These are phyloP conservation scores for Poa pratensis DNA, from an alignment of 176 grass and related monocot genomes.

Conservation along the genomic window DNA sequence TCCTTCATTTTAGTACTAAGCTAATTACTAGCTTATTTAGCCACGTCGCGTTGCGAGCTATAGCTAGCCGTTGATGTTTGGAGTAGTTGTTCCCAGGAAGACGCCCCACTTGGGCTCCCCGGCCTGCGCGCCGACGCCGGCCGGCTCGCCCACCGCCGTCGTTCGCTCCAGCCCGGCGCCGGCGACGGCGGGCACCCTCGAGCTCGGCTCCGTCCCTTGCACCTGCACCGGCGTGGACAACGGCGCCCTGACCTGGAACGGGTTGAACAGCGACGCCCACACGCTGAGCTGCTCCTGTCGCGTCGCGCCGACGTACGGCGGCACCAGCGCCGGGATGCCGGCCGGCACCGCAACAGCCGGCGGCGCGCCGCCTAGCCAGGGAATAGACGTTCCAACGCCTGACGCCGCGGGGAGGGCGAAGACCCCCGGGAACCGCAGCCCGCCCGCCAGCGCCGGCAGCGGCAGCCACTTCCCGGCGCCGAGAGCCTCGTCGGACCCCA, in stretches of 20 bases:
- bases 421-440: constrained; percentile 42
- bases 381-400: constrained; percentile 8
- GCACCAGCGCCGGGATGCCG: constrained; percentile 38
- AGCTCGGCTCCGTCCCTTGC: not conserved
- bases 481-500: not conserved
- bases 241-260: constrained; percentile 39
- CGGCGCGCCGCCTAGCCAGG: constrained; percentile 37
- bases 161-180: constrained; percentile 32
- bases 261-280: constrained; percentile 67
- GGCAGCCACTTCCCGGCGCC: constrained; percentile 47
- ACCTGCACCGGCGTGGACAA: not conserved
- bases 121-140: constrained; percentile 8
- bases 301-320: constrained; percentile 48
- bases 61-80: constrained; percentile 16
- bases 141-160: constrained; percentile 37
- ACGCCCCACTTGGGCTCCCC: constrained; percentile 54
- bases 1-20: too few relatives aligned
- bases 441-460: constrained; percentile 37
- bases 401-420: constrained; percentile 1
- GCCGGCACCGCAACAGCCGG: constrained; percentile 11
- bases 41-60: not conserved
- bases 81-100: constrained; percentile 23
- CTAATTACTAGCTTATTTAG: not conserved
- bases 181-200: constrained; percentile 31
- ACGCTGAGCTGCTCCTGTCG: constrained; percentile 59